phyloP scores from a whole-genome alignment of 352 stramenopile genomes.

The Pythium scleroteichum region DNA sequence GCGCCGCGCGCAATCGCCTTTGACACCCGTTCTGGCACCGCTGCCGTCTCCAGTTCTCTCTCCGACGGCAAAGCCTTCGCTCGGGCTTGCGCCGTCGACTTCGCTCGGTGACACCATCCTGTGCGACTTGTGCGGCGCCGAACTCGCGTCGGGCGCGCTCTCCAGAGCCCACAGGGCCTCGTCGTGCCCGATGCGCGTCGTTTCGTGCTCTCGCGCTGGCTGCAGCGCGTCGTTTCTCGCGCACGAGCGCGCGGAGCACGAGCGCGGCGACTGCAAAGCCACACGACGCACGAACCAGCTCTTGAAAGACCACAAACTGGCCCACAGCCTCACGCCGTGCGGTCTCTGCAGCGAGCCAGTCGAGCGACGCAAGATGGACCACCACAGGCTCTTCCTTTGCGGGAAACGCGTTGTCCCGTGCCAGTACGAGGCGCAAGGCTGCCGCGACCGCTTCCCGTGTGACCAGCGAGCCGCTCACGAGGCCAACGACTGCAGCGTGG shows the following conservation, averaged over 20 bases:
- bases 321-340: conserved; percentile 40
- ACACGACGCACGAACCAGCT: conserved; percentile 39
- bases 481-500: conserved; percentile 44
- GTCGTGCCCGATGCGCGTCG: conserved; percentile 41
- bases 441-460: conserved; percentile 36
- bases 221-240: conserved; percentile 42
- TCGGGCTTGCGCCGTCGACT: conserved; percentile 19
- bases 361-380: conserved; percentile 37
- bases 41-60: neutral
- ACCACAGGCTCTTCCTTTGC: conserved; percentile 49
- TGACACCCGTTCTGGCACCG: conserved; percentile 13
- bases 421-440: conserved; percentile 53
- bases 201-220: conserved; percentile 46
- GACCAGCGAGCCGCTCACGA: conserved; percentile 47
- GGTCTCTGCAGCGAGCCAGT: conserved; percentile 41
- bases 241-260: conserved; percentile 34
- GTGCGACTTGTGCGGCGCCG: conserved; percentile 46
- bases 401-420: conserved; percentile 49
- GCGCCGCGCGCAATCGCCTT: conserved; percentile 15
- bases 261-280: conserved; percentile 40
- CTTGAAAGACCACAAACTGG: conserved; percentile 40
- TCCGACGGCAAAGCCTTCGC: neutral
- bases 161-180: conserved; percentile 39
- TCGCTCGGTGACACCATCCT: conserved; percentile 17
- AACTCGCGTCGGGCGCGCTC: conserved; percentile 34